Percentiles rank a stretch among this genome's conserved stretches.
These are phyloP conservation scores for Lodderomyces elongisporus DNA, from an alignment of 1,139 yeast genomes.

Conservation along the genomic window DNA sequence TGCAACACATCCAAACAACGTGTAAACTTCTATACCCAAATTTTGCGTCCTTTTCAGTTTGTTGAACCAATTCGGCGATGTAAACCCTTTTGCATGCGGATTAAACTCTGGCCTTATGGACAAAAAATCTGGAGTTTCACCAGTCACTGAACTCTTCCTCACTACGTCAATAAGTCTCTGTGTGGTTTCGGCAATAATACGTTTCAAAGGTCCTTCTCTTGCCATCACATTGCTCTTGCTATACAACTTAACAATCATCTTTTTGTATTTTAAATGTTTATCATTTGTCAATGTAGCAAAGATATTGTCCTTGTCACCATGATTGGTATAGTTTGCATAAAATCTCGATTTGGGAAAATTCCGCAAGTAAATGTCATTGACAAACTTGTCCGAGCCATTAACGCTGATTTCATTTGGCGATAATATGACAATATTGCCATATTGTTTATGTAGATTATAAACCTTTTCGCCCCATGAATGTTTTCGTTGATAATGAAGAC, in stretches of 20 bases:
- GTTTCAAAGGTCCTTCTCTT: conserved; percentile 25
- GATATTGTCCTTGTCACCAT: conserved; percentile 49
- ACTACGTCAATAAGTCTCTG: conserved; percentile 24
- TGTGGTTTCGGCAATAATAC: conserved; percentile 22
- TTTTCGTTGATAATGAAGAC: conserved; percentile 49
- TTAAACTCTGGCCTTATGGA: conserved; percentile 30
- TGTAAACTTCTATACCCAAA: conserved; percentile 51
- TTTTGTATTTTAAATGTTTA: conserved; percentile 47
- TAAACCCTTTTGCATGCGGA: conserved; percentile 32
- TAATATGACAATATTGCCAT: conserved; percentile 57
- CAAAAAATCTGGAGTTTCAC: conserved; percentile 28
- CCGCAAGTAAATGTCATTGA: conserved; percentile 53
- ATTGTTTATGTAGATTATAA: conserved; percentile 46
- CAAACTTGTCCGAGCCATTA: conserved; percentile 42
- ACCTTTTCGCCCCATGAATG: conserved; percentile 49
- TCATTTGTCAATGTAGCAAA: conserved; percentile 51
- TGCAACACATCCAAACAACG: conserved; percentile 63
- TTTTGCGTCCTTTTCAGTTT: conserved; percentile 16
- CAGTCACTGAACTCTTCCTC: conserved; percentile 28
- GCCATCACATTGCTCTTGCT: conserved; percentile 42
- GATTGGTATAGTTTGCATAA: conserved; percentile 60
- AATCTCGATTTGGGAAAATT: conserved; percentile 58
- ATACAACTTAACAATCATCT: conserved; percentile 43
- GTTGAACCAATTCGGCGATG: conserved; percentile 28
- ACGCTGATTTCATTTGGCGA: conserved; percentile 62